Conservation (phyloP, 1,284 basidiomycete genomes). For the Puccinia coronata region DNA sequence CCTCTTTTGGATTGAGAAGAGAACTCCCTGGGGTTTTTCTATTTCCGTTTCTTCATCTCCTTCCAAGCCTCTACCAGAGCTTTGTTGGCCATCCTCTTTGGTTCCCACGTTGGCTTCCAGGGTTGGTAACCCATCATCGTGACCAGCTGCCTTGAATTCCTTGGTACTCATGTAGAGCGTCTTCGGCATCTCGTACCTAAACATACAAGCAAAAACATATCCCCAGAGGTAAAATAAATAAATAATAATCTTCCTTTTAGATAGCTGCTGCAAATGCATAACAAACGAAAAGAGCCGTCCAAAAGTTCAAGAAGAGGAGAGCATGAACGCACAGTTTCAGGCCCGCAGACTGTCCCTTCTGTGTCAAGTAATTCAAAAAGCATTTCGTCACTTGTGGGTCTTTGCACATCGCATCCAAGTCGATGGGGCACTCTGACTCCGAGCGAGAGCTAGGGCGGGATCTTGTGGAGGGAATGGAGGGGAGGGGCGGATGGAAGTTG, state of each 20-base stretch:
- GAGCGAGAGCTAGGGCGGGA: background rate
- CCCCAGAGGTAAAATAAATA: no score
- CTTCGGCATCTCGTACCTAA: constrained; percentile 2
- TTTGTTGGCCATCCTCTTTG: no score
- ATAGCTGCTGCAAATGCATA: no score
- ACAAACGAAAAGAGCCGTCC: no score
- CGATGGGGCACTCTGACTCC: background rate
- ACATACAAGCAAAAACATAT: no score
- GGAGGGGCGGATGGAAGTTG: background rate
- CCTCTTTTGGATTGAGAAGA: no score
- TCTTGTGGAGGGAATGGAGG: background rate
- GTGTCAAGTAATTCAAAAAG: constrained; percentile 13
- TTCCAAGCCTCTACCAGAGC: no score
- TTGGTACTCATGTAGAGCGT: background rate
- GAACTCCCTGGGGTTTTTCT: no score
- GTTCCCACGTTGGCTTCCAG: no score
- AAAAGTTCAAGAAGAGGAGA: background rate
- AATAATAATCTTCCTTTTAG: no score
- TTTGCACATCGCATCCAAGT: constrained; percentile 12
- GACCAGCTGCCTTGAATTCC: background rate
- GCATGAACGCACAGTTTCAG: constrained; percentile 21
- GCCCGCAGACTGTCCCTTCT: constrained; percentile 3
- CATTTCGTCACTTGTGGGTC: constrained; percentile 21
- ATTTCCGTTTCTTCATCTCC: no score
- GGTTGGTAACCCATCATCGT: no score